These are phyloP conservation scores for Adansonia digitata DNA, from an alignment of 345 rosid species.

Conservation along the genomic window DNA sequence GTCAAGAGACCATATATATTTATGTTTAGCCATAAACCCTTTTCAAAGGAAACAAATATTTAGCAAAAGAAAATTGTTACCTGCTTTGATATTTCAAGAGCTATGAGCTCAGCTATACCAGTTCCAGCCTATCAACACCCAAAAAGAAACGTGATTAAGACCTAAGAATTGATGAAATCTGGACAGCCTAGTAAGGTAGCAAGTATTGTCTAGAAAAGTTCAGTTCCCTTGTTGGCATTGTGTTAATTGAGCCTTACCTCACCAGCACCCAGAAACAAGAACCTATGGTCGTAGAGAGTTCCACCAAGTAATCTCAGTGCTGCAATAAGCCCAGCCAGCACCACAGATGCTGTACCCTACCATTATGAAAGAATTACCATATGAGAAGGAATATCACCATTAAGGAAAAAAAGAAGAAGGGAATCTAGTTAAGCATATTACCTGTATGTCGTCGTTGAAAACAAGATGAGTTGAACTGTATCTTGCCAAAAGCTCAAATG, in stretches of 20 bases:
- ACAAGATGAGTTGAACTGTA: constrained; percentile 81
- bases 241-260: constrained; percentile 48
- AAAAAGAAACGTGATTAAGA: constrained; percentile 8
- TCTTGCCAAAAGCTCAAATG: constrained; percentile 74
- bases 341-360: constrained; percentile 97
- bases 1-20: constrained; percentile 21
- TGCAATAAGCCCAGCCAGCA: constrained; percentile 78
- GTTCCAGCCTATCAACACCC: constrained; percentile 76
- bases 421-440: constrained; percentile 15
- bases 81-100: constrained; percentile 75
- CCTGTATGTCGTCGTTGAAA: constrained; percentile 97
- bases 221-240: neutral
- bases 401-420: neutral
- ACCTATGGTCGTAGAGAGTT: constrained; percentile 69
- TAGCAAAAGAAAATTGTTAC: constrained; percentile 17
- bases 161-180: neutral
- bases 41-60: constrained; percentile 3
- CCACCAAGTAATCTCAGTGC: constrained; percentile 65
- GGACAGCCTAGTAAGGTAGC: neutral
- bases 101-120: constrained; percentile 94
- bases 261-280: constrained; percentile 94
- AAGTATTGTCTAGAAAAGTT: neutral
- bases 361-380: constrained; percentile 2
- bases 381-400: neutral
- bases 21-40: constrained; percentile 20